Evolutionary conservation across 1,139 yeast genomes (phyloP).

Genomic region (Kazachstania sp.): DNA sequence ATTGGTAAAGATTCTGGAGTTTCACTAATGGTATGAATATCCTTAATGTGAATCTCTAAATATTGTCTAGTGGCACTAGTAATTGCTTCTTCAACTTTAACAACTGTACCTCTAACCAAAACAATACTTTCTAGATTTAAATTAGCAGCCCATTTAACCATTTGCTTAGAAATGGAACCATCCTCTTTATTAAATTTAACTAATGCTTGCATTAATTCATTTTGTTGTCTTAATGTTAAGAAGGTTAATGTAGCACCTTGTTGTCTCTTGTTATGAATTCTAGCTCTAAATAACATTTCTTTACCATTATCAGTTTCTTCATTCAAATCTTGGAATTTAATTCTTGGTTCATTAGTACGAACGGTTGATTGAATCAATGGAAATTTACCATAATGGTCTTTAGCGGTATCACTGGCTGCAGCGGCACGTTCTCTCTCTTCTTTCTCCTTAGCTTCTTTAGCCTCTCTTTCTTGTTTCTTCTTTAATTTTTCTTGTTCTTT

Average conservation of each 20-base stretch:
- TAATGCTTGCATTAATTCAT: slow-evolving; percentile 72
- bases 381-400: slow-evolving; percentile 78
- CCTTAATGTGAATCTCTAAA: slow-evolving; percentile 70
- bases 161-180: slow-evolving; percentile 72
- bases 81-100: slow-evolving; percentile 76
- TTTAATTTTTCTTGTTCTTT: slow-evolving; percentile 88
- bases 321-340: slow-evolving; percentile 45
- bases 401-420: slow-evolving; percentile 76
- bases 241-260: slow-evolving; percentile 95
- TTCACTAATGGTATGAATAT: slow-evolving; percentile 69
- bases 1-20: slow-evolving; percentile 92
- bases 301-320: slow-evolving; percentile 63
- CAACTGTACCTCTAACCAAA: slow-evolving; percentile 75
- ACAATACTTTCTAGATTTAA: slow-evolving; percentile 87
- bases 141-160: slow-evolving; percentile 93
- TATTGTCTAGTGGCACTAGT: slow-evolving; percentile 90
- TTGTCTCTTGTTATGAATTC: slow-evolving; percentile 86
- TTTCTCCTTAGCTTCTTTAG: slow-evolving; percentile 74
- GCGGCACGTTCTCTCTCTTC: slow-evolving; percentile 51
- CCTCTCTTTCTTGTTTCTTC: slow-evolving; percentile 90
- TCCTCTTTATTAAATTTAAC: slow-evolving; percentile 50
- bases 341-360: slow-evolving; percentile 55
- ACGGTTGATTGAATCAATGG: slow-evolving; percentile 72
- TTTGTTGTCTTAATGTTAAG: slow-evolving; percentile 85
- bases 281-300: slow-evolving; percentile 79